Percentiles rank a stretch among this genome's conserved stretches.
These are phyloP conservation scores for Aspergillus sclerotiicarbonarius DNA, from an alignment of 495 filamentous ascomycete genomes.

Conservation along the genomic window DNA sequence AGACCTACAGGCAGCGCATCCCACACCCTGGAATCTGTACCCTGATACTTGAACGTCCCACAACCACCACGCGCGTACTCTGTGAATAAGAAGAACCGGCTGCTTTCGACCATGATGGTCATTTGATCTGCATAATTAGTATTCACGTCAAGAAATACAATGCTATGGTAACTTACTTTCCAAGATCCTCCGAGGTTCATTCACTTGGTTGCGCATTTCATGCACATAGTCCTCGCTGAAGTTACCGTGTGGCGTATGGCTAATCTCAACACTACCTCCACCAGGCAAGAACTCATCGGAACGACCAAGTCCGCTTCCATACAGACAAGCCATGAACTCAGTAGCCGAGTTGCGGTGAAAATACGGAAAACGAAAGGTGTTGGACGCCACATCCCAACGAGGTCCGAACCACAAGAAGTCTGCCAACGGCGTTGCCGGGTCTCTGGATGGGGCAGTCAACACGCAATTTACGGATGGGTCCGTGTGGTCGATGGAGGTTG, in stretches of 20 bases:
- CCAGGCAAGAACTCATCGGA: constrained; percentile 43
- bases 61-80: too few relatives aligned
- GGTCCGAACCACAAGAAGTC: constrained; percentile 47
- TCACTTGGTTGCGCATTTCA: constrained; percentile 39
- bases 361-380: constrained; percentile 43
- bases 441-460: constrained; percentile 37
- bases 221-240: constrained; percentile 42
- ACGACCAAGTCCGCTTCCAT: constrained; percentile 39
- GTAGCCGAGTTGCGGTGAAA: constrained; percentile 45
- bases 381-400: constrained; percentile 43
- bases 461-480: constrained; percentile 41
- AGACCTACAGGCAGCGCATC: too few relatives aligned
- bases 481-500: constrained; percentile 43
- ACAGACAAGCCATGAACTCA: constrained; percentile 41
- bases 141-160: too few relatives aligned
- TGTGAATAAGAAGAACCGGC: too few relatives aligned
- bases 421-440: constrained; percentile 35
- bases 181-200: constrained; percentile 39
- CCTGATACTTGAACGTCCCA: too few relatives aligned
- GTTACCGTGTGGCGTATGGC: constrained; percentile 43
- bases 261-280: constrained; percentile 41
- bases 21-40: too few relatives aligned
- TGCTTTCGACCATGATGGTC: too few relatives aligned
- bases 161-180: constrained; percentile 32
- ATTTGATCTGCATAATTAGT: too few relatives aligned